Evolutionary conservation across 2,329 filamentous ascomycete species (phyloP), one percentile per base, ranked within the genome.

Genomic region (Chrysoporthe deuterocubensis): DNA sequence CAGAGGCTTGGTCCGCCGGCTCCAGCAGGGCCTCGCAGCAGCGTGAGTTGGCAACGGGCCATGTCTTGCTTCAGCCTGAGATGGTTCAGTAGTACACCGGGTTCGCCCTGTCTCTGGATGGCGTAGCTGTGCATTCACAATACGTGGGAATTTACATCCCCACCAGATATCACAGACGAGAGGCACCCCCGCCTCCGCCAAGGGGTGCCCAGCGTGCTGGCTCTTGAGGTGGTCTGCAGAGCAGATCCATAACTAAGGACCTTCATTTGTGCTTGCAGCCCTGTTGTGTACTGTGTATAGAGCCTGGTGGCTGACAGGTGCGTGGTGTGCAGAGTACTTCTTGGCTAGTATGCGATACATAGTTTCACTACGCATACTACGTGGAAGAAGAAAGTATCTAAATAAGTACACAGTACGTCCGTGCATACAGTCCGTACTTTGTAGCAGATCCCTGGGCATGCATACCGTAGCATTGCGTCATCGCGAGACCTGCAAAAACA

Each of bases 31-130:
- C 26, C 26, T 3, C 4, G 32, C 32, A 11, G 32, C 26, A 14
- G 11, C 21, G 50, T 34, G 32, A 21, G 50, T 13, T 14, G n/a
- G 9, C 14, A 44, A 57, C 13, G 63, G 56, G 58, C 40, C 58
- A 52, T 66, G 64, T 68, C 64, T 66, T 42, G 64, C 67, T 66
- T 62, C 64, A 59, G 48, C 59, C 46, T 56, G 59, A 63, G 54
- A 63, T 60, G 50, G 62, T 40, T 40, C 66, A 37, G 67, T 43
- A 34, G 50, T 44, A 65, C 52, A 65, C 56, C 11, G 26, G 16
- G 11, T 37, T 48, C 42, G 16, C 43, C 14, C 18, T 58, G 37
- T 42, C 32, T 21, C 14, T 11, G 14, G 18, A 13, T 11, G 18
- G 34, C 34, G 16, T 32, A 40, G 37, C 37, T 40, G 37, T 40